Evolutionary conservation across 306 rosid species (phyloP).

Genomic region (Fragaria iinumae): DNA sequence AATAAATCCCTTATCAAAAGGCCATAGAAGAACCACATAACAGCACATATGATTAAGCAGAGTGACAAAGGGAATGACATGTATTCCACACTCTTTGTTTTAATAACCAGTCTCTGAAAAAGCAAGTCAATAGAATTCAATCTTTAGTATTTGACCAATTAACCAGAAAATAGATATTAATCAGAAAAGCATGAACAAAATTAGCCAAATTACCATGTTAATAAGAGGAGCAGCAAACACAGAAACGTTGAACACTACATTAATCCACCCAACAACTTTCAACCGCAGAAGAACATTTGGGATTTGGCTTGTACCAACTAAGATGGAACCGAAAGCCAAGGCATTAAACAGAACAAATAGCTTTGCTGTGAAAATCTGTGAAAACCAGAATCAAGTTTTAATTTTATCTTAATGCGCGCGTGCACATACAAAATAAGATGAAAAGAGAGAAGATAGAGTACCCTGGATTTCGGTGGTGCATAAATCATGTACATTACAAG

Average conservation of each 20-base stretch:
- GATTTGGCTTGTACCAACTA: conserved; percentile 15
- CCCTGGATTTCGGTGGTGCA: conserved; percentile 29
- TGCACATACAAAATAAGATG: neutral
- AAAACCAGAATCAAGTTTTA: neutral
- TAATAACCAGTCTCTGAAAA: neutral
- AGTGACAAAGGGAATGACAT: conserved; percentile 39
- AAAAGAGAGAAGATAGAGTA: neutral
- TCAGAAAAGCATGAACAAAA: neutral
- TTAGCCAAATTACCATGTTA: conserved; percentile 28
- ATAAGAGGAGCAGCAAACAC: conserved; percentile 50
- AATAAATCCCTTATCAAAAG: conserved; percentile 33
- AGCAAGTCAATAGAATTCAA: neutral
- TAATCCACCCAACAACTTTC: conserved; percentile 37
- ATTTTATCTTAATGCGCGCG: too few relatives aligned
- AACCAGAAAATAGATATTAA: neutral
- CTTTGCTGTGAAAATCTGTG: conserved; percentile 31
- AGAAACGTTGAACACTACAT: conserved; percentile 30
- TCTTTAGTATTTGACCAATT: neutral
- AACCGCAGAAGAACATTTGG: neutral
- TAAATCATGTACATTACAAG: conserved; percentile 24
- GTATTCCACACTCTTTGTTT: conserved; percentile 41
- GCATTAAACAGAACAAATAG: conserved; percentile 28
- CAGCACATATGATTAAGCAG: conserved; percentile 31
- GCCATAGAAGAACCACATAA: conserved; percentile 45
- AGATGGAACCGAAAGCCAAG: conserved; percentile 21